Evolutionary conservation across 441 rosid species (phyloP).

Genomic region (Metrosideros polymorpha): DNA sequence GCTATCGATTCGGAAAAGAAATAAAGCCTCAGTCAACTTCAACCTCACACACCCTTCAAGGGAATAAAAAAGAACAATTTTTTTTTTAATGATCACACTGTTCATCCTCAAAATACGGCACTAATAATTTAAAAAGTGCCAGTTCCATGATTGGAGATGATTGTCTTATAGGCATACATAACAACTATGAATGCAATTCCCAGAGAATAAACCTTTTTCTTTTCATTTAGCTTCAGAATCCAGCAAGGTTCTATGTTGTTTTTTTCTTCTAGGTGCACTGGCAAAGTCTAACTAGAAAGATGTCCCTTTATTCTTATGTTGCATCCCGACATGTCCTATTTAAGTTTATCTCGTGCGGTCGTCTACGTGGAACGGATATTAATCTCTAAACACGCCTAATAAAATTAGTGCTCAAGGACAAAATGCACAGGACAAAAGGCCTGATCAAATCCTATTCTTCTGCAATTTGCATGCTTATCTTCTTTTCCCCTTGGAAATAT

Average conservation of each 20-base stretch:
- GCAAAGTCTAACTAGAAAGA: not conserved
- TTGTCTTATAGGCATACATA: not conserved
- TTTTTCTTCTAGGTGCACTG: not conserved
- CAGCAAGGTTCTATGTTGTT: not conserved
- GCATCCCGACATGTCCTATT: not conserved
- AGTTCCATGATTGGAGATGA: not conserved
- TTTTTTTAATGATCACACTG: not conserved
- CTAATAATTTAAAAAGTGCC: not conserved
- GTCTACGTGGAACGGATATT: slow-evolving; percentile 10
- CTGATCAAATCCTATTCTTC: not conserved
- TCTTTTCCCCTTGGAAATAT: not conserved
- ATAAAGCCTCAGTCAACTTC: not conserved
- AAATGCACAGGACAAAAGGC: not conserved
- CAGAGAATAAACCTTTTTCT: not conserved
- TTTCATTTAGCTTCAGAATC: not conserved
- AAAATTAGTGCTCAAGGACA: not conserved
- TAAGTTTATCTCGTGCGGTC: not conserved
- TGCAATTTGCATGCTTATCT: not conserved
- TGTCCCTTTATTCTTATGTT: not conserved
- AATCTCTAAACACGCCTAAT: not conserved
- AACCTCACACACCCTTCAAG: not conserved
- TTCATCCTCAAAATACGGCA: not conserved
- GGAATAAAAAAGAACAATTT: not conserved
- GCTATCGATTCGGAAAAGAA: not conserved
- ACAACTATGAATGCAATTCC: not conserved